Conservation (phyloP, 345 rosid species). For the Pistacia atlantica region DNA sequence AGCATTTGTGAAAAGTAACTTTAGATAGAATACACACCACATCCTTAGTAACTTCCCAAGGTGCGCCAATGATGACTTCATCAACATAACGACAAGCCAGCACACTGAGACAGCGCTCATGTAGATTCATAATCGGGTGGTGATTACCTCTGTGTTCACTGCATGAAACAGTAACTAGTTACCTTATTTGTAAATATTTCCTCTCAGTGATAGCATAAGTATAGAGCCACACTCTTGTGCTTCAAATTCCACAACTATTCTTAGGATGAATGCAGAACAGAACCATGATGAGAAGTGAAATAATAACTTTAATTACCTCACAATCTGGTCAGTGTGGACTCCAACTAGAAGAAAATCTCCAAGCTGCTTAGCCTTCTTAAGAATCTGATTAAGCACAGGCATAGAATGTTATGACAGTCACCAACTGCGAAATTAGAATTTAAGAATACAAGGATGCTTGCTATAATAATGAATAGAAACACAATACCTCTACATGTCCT, state of each 20-base stretch:
- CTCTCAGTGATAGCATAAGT: not conserved
- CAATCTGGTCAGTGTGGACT: slow-evolving; percentile 77
- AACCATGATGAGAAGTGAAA: slow-evolving; percentile 11
- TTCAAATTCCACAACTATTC: not conserved
- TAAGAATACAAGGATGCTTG: slow-evolving; percentile 1
- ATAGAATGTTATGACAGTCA: not conserved
- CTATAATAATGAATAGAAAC: slow-evolving; percentile 1
- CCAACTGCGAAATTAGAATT: not conserved
- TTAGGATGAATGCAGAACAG: not conserved
- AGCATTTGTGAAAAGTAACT: not conserved
- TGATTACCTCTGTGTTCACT: slow-evolving; percentile 77
- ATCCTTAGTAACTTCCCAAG: slow-evolving; percentile 90
- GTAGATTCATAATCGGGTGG: slow-evolving; percentile 88
- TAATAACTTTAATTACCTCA: slow-evolving; percentile 55
- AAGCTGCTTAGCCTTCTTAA: slow-evolving; percentile 83
- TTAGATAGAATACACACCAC: slow-evolving; percentile 49
- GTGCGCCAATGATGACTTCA: slow-evolving; percentile 98
- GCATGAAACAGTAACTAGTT: slow-evolving; percentile 24
- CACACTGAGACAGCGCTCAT: slow-evolving; percentile 89
- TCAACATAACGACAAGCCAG: slow-evolving; percentile 95
- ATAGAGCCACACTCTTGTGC: not conserved
- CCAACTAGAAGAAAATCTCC: slow-evolving; percentile 97
- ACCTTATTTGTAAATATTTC: slow-evolving; percentile 5
- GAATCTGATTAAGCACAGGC: slow-evolving; percentile 53
- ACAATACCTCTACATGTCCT: slow-evolving; percentile 92